Base-by-base conservation (phyloP, 768 basidiomycete genomes). In the Auricularia heimuer region DNA sequence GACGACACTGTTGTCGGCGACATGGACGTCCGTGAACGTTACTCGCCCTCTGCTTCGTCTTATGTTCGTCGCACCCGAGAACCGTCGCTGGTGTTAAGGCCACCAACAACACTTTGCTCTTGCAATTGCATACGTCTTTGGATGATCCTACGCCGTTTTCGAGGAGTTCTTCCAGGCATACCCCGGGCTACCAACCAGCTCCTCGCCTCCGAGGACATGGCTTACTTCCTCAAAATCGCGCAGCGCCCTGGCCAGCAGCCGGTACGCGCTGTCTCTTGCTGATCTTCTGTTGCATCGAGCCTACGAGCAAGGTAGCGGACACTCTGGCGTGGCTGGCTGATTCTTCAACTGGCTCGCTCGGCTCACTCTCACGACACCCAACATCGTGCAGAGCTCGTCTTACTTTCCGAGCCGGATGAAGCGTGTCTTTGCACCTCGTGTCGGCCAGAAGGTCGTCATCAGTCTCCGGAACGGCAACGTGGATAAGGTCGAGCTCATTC, bases 171-270 rank as follows among this genome's bases (percentile, higher is more conserved):
- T 98, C 82, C 76, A 85, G 71, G 81, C 82, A 29, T 98, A 98
- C 75, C 84, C 91, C 18, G 78, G 29, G 94, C 94, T 3, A 84
- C 83, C 42, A 82, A 85, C 67, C 95, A 98, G 72, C 85, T 98
- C 61, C 83, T 99, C 64, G 90, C 94, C 11, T 85, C 92, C 6
- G 95, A 98, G 75, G 97, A 98, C 75, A 86, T 89, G 62, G 92
- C 93, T 0, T 99, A 87, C 78, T 98, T 99, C 86, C 84, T 98
- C 45, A 89, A 92, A 39, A 98, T 99, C 71, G 82, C 92, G 29
- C 96, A 99, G 76, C 85, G 97, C 61, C 92, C 24, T 24, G 24
- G 94, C 3, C 97, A 99, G 81, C 98, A 98, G 77, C 97, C 97
- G 1, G 96, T 89, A 7, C 97, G 96, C 72, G 66, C 72, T 63